Percentiles rank a stretch among this genome's conserved stretches.
These are phyloP conservation scores for Jaltomata sinuosa DNA, from an alignment of 257 asterid species.

Conservation along the genomic window DNA sequence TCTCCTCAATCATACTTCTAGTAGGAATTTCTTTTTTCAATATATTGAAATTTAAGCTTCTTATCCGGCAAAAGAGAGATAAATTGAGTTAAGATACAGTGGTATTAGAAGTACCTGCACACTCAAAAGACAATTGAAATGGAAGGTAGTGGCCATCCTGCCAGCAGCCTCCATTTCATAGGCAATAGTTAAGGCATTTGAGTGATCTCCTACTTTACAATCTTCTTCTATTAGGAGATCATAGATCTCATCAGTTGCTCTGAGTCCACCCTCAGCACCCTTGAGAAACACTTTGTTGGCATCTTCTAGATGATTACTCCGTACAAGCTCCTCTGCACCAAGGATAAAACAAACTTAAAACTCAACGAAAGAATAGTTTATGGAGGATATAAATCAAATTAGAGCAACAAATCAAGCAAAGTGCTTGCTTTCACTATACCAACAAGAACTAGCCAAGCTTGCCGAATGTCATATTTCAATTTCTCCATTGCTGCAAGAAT, in stretches of 20 bases:
- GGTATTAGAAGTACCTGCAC: constrained; percentile 60
- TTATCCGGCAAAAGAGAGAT: neutral
- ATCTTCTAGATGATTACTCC: constrained; percentile 68
- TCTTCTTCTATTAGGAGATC: constrained; percentile 90
- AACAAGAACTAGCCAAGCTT: constrained; percentile 93
- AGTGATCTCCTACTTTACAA: constrained; percentile 91
- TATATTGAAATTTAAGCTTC: neutral
- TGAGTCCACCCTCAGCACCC: constrained; percentile 91
- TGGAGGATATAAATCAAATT: constrained; percentile 1
- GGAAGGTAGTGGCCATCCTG: constrained; percentile 95
- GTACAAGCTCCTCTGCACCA: constrained; percentile 87
- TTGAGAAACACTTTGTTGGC: constrained; percentile 89
- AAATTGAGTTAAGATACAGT: neutral
- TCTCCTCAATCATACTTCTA: neutral
- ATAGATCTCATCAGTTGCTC: constrained; percentile 91
- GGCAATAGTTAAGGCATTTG: constrained; percentile 95
- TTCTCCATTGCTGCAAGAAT: constrained; percentile 98
- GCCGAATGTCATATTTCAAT: constrained; percentile 82
- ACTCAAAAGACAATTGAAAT: constrained; percentile 94
- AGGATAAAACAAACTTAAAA: constrained; percentile 10
- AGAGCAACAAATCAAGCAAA: constrained; percentile 15
- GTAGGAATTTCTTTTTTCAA: neutral
- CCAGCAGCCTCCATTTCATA: constrained; percentile 99
- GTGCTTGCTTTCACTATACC: constrained; percentile 40
- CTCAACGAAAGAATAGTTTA: constrained; percentile 7